Base-by-base conservation (phyloP, 805 yeast genomes). In the Ascoidea tarda region DNA sequence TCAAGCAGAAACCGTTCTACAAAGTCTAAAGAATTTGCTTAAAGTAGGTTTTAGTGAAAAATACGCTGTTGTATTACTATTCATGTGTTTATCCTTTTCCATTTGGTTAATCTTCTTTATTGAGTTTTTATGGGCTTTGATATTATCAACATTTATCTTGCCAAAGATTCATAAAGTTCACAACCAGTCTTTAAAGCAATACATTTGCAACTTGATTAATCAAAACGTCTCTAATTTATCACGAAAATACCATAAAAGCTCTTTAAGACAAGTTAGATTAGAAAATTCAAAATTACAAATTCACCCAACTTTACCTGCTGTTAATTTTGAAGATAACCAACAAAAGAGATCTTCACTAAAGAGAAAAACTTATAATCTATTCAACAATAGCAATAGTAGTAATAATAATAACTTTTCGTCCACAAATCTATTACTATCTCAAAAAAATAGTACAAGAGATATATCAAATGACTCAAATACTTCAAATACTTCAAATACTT, bases 31-130 rank as follows among this genome's bases (percentile, higher is more conserved):
- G 55, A 62, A 5, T 59, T 64, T 31, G 52, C 52, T 32, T 5
- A 77, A 86, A 14, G 87, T 91, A n/a, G 63, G 69, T 14, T 71
- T 78, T 12, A 81, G 84, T 61, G 67, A 77, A 56, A 69, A 74
- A 48, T 83, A 85, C 60, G 87, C 95, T 1, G 67, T 87, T n/a
- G 75, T 87, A 31, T 63, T 88, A 32, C 77, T 87, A 32, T 74
- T 84, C 58, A 87, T 87, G 91, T 71, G 84, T 46, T 73, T 84
- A 53, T 84, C 95, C 1, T 78, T 88, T 59, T 63, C 77, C 14
- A 75, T 88, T 58, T 88, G 93, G 90, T 68, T 79, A 10, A 66
- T 84, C 52, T 84, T 85, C 70, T 74, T 84, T 55, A 60, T 77
- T 51, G 72, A 73, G 62, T 76, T 84, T 53, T 58, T 70, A 31